A percentile compares a stretch with the other conserved stretches of the same genome.
These are phyloP conservation scores for Tolypocladium pustulatum DNA, from an alignment of 2,329 filamentous ascomycete species.

Conservation along the genomic window DNA sequence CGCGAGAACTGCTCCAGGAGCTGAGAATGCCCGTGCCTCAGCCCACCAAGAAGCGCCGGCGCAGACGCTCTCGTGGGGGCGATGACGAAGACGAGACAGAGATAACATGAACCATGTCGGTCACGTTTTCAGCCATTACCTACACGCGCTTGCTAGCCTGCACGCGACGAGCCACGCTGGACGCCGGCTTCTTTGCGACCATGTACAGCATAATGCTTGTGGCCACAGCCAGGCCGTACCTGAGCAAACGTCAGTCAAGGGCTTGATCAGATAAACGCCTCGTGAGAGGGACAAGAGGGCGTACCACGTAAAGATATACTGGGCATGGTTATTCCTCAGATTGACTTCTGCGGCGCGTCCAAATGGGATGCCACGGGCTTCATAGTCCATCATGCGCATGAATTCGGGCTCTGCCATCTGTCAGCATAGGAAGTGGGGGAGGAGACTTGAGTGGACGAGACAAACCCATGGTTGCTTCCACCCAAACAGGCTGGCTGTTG, in stretches of 20 bases:
- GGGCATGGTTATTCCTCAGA: constrained; percentile 88
- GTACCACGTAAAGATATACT: constrained; percentile 99
- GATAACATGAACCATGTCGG: constrained; percentile 6
- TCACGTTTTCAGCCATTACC: background rate
- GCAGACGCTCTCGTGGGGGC: constrained; percentile 17
- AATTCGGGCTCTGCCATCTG: constrained; percentile 59
- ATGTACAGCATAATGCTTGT: constrained; percentile 96
- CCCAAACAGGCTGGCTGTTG: constrained; percentile 82
- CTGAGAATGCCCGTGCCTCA: constrained; percentile 58
- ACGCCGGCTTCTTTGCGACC: constrained; percentile 78
- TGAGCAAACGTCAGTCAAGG: constrained; percentile 2
- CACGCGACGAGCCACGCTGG: constrained; percentile 61
- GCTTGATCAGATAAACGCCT: background rate
- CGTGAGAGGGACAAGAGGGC: constrained; percentile 15
- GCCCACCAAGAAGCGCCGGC: constrained; percentile 35
- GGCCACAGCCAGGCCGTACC: constrained; percentile 76
- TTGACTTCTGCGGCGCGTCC: constrained; percentile 83
- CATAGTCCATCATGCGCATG: constrained; percentile 63
- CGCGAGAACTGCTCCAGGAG: constrained; percentile 73
- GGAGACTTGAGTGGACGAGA: constrained; percentile 2
- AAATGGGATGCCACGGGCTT: constrained; percentile 77
- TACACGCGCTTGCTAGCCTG: constrained; percentile 70
- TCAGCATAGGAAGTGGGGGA: constrained; percentile 2
- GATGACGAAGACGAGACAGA: constrained; percentile 26
- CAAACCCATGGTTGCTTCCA: constrained; percentile 89